Evolutionary conservation across 148 eudicot genomes (phyloP), one percentile per base, ranked within the genome.

Genomic region (Limonium bicolor): DNA sequence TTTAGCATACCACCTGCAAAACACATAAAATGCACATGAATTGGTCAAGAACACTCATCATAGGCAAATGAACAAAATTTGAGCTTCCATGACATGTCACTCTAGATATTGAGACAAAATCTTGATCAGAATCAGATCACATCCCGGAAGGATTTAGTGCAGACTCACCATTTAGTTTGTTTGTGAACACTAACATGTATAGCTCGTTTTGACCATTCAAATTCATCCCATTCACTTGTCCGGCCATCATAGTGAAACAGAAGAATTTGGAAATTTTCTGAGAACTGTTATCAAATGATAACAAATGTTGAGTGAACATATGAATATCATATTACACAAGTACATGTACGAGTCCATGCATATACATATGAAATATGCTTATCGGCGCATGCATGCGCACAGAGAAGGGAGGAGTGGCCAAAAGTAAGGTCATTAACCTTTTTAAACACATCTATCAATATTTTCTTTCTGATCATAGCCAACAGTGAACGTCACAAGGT

Each of bases 231-330:
- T 67, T 87, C 96, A 69, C 61, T 82, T 27, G 85, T 66, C 43
- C 60, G 70, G 3, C 86, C 90, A 74, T 87, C 96, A 64, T 87
- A 87, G 47, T 87, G 96, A 46, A 87, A 87, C 51, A 87, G 94
- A 69, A 87, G 15, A 52, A 87, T 82, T 61, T 73, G 85, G 42
- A 87, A 87, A 67, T 82, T 82, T 5, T 74, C 86, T 40, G 96
- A 82, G 56, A 87, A 87, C 94, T 82, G 65, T 36, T 51, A 60
- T 18, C 41, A 20, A 35, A 36, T 7, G 3, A 48, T 55, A 24
- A 28, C 7, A 7, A 13, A 39, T 13, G 37, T 15, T 21, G 7
- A 28, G 20, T 28, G 10, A 17, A 13, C 3, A 28, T 7, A 39
- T 5, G 20, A 10, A 4, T 38, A 13, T 38, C 37, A 38, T 27